phyloP scores from a whole-genome alignment of 169 alveolate genomes.

The Perkinsus olseni region DNA sequence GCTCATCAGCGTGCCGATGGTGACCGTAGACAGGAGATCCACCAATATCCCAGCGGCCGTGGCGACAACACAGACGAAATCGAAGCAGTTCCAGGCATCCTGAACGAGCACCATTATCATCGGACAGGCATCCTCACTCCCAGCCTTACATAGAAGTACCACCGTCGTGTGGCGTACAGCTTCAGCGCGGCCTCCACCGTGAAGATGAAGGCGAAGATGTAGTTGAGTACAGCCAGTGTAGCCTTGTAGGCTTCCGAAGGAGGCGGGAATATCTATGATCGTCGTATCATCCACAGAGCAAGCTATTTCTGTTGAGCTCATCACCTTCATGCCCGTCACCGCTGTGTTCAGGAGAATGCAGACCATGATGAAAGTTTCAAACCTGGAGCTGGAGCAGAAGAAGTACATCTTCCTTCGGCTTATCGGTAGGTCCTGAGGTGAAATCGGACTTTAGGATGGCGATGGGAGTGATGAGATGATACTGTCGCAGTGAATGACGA shows the following conservation, averaged over 20 bases:
- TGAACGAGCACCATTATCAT: not conserved
- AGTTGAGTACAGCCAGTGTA: slow-evolving; percentile 7
- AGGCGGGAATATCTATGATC: not conserved
- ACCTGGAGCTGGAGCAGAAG: slow-evolving; percentile 3
- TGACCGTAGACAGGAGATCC: slow-evolving; percentile 1
- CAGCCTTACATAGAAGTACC: slow-evolving; percentile 10
- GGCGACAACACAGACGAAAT: slow-evolving; percentile 15
- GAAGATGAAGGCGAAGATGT: slow-evolving; percentile 13
- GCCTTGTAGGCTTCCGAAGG: not conserved
- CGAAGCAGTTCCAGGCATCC: slow-evolving; percentile 23
- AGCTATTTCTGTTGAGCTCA: no score
- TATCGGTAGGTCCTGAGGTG: not conserved
- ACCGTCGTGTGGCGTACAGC: slow-evolving; percentile 15
- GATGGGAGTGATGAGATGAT: no score
- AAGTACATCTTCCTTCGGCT: not conserved
- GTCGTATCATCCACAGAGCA: not conserved
- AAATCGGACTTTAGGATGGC: no score
- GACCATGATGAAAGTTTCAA: slow-evolving; percentile 14
- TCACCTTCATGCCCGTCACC: not conserved
- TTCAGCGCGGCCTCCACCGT: slow-evolving; percentile 15
- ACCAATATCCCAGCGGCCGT: not conserved
- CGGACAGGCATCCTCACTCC: not conserved
- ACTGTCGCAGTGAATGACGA: no score
- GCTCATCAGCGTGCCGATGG: not conserved
- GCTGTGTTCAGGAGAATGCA: slow-evolving; percentile 16